These are phyloP conservation scores for Suillus fuscotomentosus DNA, from an alignment of 768 basidiomycete species.

Conservation along the genomic window DNA sequence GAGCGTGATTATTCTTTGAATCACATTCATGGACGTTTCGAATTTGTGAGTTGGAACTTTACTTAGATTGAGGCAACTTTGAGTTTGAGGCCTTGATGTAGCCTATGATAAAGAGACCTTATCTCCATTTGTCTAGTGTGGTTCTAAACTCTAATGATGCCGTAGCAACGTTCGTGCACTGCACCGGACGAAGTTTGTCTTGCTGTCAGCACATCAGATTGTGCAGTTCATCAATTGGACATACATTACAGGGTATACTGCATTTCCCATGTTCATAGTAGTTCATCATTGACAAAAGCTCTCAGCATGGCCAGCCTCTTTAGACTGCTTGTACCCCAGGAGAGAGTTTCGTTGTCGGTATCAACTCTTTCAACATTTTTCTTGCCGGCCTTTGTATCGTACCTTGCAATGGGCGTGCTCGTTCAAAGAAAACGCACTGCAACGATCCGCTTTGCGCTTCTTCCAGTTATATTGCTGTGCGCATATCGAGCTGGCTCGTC, in stretches of 20 bases:
- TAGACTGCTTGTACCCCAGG: neutral
- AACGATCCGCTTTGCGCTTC: conserved; percentile 41
- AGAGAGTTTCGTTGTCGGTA: conserved; percentile 16
- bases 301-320: neutral
- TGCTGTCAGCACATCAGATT: neutral
- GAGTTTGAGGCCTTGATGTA: neutral
- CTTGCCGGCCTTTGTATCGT: conserved; percentile 41
- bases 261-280: neutral
- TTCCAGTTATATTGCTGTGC: conserved; percentile 47
- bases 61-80: neutral
- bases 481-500: conserved; percentile 37
- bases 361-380: conserved; percentile 36
- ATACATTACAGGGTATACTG: neutral
- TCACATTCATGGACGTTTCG: neutral
- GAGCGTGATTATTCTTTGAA: neutral
- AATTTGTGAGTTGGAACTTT: too few species aligned
- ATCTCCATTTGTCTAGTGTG: neutral
- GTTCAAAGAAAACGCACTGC: conserved; percentile 44
- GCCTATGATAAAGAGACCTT: neutral
- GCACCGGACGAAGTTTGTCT: neutral
- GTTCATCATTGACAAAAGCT: neutral
- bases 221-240: neutral
- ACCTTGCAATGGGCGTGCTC: conserved; percentile 53
- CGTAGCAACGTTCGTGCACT: neutral
- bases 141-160: neutral